These are phyloP conservation scores for peach (Prunus persica) DNA, from an alignment of 306 rosid species.

Conservation along the genomic window DNA sequence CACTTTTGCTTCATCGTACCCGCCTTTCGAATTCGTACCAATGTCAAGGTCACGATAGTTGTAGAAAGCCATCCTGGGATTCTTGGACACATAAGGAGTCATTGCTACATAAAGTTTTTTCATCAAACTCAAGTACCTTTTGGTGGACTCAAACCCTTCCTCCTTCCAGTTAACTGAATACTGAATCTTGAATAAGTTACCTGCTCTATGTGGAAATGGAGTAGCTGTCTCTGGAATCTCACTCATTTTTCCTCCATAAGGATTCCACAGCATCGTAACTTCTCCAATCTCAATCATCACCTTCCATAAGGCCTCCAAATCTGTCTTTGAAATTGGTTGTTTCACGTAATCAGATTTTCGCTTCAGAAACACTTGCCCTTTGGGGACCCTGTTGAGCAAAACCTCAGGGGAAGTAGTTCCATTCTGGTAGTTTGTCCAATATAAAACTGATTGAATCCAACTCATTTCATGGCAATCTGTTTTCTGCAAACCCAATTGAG, in stretches of 20 bases:
- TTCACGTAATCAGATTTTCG: conserved; percentile 32
- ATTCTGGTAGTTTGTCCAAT: conserved; percentile 1
- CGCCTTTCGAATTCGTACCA: conserved; percentile 27
- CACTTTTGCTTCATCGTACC: conserved; percentile 13
- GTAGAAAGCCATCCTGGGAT: conserved; percentile 52
- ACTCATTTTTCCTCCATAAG: conserved; percentile 47
- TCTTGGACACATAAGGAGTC: conserved; percentile 58
- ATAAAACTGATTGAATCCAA: conserved; percentile 30
- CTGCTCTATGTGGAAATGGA: conserved; percentile 62
- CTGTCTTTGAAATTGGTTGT: conserved; percentile 26
- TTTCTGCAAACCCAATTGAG: conserved; percentile 19
- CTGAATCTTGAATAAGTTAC: conserved; percentile 48
- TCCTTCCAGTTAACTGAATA: conserved; percentile 44
- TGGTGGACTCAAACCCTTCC: conserved; percentile 24
- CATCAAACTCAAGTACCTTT: conserved; percentile 17
- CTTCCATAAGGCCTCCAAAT: conserved; percentile 29
- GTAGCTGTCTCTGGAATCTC: conserved; percentile 44
- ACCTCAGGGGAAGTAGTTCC: conserved; percentile 17
- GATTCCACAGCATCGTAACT: conserved; percentile 13
- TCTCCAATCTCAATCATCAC: conserved; percentile 3
- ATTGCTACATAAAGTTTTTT: conserved; percentile 38
- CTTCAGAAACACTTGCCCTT: not conserved
- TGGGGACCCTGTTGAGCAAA: conserved; percentile 2
- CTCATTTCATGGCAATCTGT: conserved; percentile 29
- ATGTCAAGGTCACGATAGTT: conserved; percentile 64